Percentiles rank a stretch among this genome's conserved stretches.
Evolutionary conservation across 768 basidiomycete genomes (phyloP).

Genomic region (Tylopilus intermedius): DNA sequence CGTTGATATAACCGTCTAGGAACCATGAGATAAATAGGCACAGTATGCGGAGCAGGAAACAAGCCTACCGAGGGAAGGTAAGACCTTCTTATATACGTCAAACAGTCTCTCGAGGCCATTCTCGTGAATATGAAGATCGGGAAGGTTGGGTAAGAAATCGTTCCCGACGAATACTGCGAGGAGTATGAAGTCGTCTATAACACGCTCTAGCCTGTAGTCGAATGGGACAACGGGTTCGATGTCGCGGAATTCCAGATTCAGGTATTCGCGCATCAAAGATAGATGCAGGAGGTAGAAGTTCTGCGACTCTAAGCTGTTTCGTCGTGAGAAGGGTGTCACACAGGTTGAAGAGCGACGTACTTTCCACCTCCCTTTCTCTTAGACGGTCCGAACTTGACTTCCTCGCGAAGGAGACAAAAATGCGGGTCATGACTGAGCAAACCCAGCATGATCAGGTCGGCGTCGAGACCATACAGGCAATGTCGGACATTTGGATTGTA

Average conservation of each 20-base stretch:
- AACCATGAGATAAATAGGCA: conserved; percentile 1
- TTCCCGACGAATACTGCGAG: conserved; percentile 97
- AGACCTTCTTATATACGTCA: conserved; percentile 89
- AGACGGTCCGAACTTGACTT: conserved; percentile 93
- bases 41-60: background rate
- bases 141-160: conserved; percentile 94
- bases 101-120: conserved; percentile 92
- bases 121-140: conserved; percentile 96
- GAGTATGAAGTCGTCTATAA: conserved; percentile 97
- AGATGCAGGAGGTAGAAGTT: conserved; percentile 95
- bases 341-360: conserved; percentile 28
- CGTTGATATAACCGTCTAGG: conserved; percentile 89
- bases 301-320: conserved; percentile 59
- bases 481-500: conserved; percentile 97
- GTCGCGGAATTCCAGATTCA: conserved; percentile 88
- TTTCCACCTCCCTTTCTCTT: conserved; percentile 64
- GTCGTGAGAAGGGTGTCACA: conserved; percentile 6
- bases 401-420: conserved; percentile 94
- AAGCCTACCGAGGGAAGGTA: conserved; percentile 65
- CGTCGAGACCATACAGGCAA: conserved; percentile 97
- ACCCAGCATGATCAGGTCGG: conserved; percentile 97
- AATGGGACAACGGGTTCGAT: conserved; percentile 67
- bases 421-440: conserved; percentile 97
- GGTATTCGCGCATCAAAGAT: conserved; percentile 92
- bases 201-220: conserved; percentile 81